Evolutionary conservation across 352 stramenopile genomes (phyloP).

Genomic region (Lagenidium sp.): DNA sequence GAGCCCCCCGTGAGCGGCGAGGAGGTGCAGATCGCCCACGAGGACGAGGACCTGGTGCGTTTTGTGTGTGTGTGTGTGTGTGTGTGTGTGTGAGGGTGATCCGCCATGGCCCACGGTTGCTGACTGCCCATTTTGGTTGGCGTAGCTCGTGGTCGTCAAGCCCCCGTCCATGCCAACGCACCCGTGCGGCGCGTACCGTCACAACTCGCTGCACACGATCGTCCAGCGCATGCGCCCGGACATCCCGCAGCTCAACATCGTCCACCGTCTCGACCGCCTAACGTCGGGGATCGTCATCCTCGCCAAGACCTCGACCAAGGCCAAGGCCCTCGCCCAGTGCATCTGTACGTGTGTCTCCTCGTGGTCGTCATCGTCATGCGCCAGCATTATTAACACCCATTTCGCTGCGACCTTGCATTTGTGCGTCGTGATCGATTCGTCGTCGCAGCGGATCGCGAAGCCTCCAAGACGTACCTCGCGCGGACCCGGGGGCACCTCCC

Average conservation of each 20-base stretch:
- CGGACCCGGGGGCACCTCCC: constrained; percentile 89
- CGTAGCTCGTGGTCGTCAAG: constrained; percentile 82
- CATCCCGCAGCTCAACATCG: constrained; percentile 71
- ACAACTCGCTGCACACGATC: constrained; percentile 91
- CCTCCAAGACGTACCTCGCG: constrained; percentile 94
- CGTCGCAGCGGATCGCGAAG: constrained; percentile 52
- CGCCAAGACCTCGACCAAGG: constrained; percentile 68
- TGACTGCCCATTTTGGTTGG: constrained; percentile 2
- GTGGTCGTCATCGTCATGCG: not conserved
- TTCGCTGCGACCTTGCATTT: too few relatives aligned
- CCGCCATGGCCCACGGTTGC: not conserved
- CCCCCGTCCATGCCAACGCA: constrained; percentile 93
- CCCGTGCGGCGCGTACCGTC: constrained; percentile 91
- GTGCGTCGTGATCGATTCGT: too few relatives aligned
- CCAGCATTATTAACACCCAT: too few relatives aligned
- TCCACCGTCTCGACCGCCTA: constrained; percentile 95
- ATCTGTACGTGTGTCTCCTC: constrained; percentile 36
- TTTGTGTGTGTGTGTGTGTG: not conserved
- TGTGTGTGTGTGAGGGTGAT: not conserved
- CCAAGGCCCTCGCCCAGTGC: constrained; percentile 54
- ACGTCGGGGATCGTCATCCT: constrained; percentile 90
- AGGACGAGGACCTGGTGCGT: constrained; percentile 72
- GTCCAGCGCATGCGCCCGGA: constrained; percentile 60
- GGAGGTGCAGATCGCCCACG: constrained; percentile 66
- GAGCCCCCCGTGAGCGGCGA: constrained; percentile 91